Percentiles rank a stretch among this genome's conserved stretches.
phyloP scores from a whole-genome alignment of 768 basidiomycete genomes.

The Clitopilus passeckerianus region DNA sequence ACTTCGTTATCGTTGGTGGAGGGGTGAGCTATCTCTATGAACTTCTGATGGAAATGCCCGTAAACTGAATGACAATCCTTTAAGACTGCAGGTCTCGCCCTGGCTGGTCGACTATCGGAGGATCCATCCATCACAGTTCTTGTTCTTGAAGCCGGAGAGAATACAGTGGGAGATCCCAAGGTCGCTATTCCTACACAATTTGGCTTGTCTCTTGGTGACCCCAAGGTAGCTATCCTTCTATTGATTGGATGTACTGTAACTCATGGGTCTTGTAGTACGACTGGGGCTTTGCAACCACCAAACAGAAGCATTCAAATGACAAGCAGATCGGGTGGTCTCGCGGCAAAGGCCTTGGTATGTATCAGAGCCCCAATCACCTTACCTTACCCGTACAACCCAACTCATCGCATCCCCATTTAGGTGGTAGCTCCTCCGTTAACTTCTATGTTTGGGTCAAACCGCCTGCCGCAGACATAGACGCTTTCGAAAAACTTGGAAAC shows the following conservation, averaged over 20 bases:
- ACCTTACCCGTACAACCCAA: not conserved
- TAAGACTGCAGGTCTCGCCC: slow-evolving; percentile 16
- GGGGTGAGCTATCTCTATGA: slow-evolving; percentile 10
- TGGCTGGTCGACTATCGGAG: slow-evolving; percentile 15
- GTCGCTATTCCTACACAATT: slow-evolving; percentile 21
- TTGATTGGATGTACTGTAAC: not conserved
- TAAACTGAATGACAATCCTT: not conserved
- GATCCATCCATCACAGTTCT: slow-evolving; percentile 9
- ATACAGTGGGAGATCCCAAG: slow-evolving; percentile 25
- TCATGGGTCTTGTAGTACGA: slow-evolving; percentile 20
- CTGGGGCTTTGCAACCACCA: slow-evolving; percentile 24
- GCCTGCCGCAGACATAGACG: slow-evolving; percentile 22
- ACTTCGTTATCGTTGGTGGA: slow-evolving; percentile 24
- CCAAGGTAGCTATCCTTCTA: slow-evolving; percentile 10
- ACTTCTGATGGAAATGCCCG: not conserved
- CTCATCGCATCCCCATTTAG: slow-evolving; percentile 14
- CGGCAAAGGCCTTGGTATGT: slow-evolving; percentile 13
- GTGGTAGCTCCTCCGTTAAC: slow-evolving; percentile 43
- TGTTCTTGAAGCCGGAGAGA: slow-evolving; percentile 15
- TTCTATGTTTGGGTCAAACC: slow-evolving; percentile 29
- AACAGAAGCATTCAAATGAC: slow-evolving; percentile 18
- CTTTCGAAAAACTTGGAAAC: slow-evolving; percentile 46
- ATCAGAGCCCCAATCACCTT: not conserved
- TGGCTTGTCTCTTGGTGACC: slow-evolving; percentile 22
- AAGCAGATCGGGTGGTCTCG: slow-evolving; percentile 20